Evolutionary conservation across 495 filamentous ascomycete species (phyloP).

Genomic region (Neurospora tetrasperma): DNA sequence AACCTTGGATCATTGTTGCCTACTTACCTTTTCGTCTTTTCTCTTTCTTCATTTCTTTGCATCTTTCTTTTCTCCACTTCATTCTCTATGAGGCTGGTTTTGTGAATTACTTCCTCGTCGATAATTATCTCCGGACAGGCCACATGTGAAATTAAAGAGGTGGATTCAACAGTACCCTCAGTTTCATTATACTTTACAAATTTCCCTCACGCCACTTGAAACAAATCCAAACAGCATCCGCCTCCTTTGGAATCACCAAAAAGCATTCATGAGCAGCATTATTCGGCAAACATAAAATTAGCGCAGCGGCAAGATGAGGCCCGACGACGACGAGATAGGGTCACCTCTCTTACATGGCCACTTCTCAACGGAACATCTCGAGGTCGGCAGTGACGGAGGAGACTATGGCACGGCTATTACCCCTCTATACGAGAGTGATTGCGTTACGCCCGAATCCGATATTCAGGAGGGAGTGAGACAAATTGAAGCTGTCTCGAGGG

Average conservation of each 20-base stretch:
- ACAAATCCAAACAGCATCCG: not conserved
- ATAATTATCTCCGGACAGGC: not conserved
- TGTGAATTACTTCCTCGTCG: not conserved
- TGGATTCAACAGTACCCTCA: not conserved
- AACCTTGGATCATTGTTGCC: not conserved
- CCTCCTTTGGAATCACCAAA: not conserved
- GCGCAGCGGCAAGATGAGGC: constrained; percentile 6
- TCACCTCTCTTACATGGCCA: constrained; percentile 2
- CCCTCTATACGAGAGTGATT: not conserved
- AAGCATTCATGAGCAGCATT: not conserved
- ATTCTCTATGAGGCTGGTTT: not conserved
- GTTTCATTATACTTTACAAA: not conserved
- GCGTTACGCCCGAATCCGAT: constrained; percentile 2
- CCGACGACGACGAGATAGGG: not conserved
- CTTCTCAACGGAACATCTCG: not conserved
- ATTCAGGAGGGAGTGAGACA: constrained; percentile 33
- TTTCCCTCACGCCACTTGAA: not conserved
- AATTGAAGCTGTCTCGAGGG: constrained; percentile 37
- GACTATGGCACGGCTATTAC: not conserved
- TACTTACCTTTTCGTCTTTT: not conserved
- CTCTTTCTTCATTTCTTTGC: not conserved
- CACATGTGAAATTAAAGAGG: not conserved
- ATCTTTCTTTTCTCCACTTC: not conserved
- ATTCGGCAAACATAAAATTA: not conserved
- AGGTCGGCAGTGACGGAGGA: not conserved